Percentiles rank a stretch among this genome's conserved stretches.
These are phyloP conservation scores for Sequoiadendron giganteum DNA, from an alignment of 75 land plant genomes.

Conservation along the genomic window DNA sequence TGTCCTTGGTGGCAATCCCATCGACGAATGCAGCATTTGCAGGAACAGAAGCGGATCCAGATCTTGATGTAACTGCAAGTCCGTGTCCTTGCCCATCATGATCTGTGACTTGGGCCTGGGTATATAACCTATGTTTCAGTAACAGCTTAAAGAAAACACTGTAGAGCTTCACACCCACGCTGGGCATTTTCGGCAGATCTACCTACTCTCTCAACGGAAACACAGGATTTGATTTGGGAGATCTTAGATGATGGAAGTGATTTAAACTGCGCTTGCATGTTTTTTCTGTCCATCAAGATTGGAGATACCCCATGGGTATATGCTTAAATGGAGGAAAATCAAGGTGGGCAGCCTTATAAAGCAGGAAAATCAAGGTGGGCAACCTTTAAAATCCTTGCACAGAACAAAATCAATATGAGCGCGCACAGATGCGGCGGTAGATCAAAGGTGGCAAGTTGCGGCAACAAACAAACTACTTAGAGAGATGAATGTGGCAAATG, in stretches of 20 bases:
- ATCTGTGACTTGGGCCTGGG: constrained; percentile 28
- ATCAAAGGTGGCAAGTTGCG: neutral
- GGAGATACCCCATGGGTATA: neutral
- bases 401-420: neutral
- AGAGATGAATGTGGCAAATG: no score
- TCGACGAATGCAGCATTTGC: constrained; percentile 79
- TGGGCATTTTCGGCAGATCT: constrained; percentile 56
- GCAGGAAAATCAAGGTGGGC: neutral
- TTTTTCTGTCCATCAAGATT: neutral
- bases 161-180: constrained; percentile 77
- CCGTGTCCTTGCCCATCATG: constrained; percentile 16
- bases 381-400: neutral
- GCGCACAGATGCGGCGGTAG: neutral
- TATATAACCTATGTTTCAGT: constrained; percentile 62
- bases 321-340: neutral
- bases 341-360: neutral
- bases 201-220: neutral
- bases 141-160: constrained; percentile 83
- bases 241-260: neutral
- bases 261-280: neutral
- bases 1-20: constrained; percentile 91
- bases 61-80: constrained; percentile 36
- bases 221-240: neutral
- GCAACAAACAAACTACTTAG: no score
- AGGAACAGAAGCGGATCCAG: constrained; percentile 45